Conservation (phyloP, 805 yeast species). For the Blastobotrys mokoenaii region DNA sequence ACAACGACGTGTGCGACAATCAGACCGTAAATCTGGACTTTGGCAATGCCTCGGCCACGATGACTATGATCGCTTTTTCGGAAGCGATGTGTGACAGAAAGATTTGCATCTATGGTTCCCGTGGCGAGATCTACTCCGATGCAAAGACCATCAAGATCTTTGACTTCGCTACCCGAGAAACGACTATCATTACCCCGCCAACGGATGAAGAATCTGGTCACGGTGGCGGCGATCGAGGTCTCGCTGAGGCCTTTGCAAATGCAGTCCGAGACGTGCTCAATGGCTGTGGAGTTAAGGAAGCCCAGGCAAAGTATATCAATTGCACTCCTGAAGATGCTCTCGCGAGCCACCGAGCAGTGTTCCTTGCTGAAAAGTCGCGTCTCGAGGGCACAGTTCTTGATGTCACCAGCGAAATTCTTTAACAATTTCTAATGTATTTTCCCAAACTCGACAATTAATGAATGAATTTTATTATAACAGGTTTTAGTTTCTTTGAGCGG, state of each 20-base stretch:
- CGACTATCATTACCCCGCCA: constrained; percentile 8
- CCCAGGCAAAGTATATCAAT: constrained; percentile 14
- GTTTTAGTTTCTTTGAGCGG: too few relatives aligned
- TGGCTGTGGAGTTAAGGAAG: constrained; percentile 12
- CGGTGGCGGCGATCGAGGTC: constrained; percentile 24
- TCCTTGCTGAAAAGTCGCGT: constrained; percentile 21
- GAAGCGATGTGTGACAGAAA: constrained; percentile 20
- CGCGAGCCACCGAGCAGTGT: constrained; percentile 19
- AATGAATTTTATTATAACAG: too few relatives aligned
- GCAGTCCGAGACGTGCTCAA: constrained; percentile 15
- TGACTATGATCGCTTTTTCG: constrained; percentile 22
- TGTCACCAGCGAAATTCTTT: not conserved
- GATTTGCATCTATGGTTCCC: constrained; percentile 19
- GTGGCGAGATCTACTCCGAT: constrained; percentile 20
- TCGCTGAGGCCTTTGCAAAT: constrained; percentile 19
- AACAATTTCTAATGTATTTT: too few relatives aligned
- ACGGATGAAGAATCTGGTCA: constrained; percentile 19
- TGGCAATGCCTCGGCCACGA: constrained; percentile 20
- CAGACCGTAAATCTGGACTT: constrained; percentile 20
- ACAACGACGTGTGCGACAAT: constrained; percentile 22
- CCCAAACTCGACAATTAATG: too few relatives aligned
- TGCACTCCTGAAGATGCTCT: constrained; percentile 21
- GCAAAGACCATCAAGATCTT: constrained; percentile 17
- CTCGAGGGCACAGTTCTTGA: not conserved
- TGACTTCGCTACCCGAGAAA: constrained; percentile 15